A percentile compares a stretch with the other conserved stretches of the same genome.
phyloP scores from a whole-genome alignment of 2,329 filamentous ascomycete species.

The Paramyrothecium roridum region DNA sequence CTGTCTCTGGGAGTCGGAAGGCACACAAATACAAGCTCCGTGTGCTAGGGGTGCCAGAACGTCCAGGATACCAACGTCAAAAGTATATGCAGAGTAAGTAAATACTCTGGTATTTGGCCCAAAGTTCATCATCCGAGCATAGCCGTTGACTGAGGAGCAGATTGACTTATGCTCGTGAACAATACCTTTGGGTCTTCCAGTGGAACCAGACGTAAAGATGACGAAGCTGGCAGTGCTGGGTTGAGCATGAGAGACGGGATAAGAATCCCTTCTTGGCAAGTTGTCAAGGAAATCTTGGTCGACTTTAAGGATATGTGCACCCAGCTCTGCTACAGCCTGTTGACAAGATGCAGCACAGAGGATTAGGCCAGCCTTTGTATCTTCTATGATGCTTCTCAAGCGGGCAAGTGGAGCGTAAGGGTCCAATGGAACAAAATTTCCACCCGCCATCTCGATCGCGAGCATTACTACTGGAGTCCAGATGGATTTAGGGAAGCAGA shows the following conservation, averaged over 20 bases:
- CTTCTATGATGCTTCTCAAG: slow-evolving; percentile 1
- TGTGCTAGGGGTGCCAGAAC: slow-evolving; percentile 30
- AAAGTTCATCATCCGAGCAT: neutral
- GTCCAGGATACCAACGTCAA: slow-evolving; percentile 32
- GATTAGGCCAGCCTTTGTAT: neutral
- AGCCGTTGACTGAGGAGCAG: neutral
- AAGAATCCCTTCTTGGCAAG: slow-evolving; percentile 7
- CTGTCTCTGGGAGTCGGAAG: slow-evolving; percentile 29
- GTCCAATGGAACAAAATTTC: slow-evolving; percentile 12
- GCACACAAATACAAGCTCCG: slow-evolving; percentile 36
- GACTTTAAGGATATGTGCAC: neutral
- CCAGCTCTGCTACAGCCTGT: neutral
- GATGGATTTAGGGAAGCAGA: neutral
- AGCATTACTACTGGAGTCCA: neutral
- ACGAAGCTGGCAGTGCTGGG: slow-evolving; percentile 22
- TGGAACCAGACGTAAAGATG: slow-evolving; percentile 57
- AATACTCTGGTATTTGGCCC: slow-evolving; percentile 2
- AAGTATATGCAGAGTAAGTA: slow-evolving; percentile 31
- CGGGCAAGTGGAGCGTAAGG: slow-evolving; percentile 1
- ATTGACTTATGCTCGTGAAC: slow-evolving; percentile 18
- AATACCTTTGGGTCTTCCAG: slow-evolving; percentile 52
- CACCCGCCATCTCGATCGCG: slow-evolving; percentile 8
- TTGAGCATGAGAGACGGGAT: slow-evolving; percentile 17
- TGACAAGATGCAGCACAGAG: neutral
- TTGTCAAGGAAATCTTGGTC: neutral